A percentile compares a stretch with the other conserved stretches of the same genome.
Evolutionary conservation across 139 green algal genomes (phyloP).

Genomic region (Coelastrella sp.): DNA sequence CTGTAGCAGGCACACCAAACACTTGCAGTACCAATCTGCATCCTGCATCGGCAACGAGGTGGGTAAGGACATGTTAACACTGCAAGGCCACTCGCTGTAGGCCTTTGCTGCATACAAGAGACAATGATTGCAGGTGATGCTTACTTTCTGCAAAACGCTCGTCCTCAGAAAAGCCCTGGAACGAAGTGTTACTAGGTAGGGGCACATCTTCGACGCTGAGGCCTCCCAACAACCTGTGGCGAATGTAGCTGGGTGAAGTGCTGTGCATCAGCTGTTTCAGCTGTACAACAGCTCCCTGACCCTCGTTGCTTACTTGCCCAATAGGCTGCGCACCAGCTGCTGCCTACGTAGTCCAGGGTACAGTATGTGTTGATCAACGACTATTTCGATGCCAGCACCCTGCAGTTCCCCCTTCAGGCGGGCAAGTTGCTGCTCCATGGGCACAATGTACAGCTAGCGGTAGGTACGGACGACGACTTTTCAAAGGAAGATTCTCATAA

Average conservation of each 20-base stretch:
- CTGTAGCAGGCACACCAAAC: not conserved
- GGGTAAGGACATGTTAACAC: too few relatives aligned
- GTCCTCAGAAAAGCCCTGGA: conserved; percentile 3
- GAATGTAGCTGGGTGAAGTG: too few relatives aligned
- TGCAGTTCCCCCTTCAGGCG: not conserved
- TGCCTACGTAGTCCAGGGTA: conserved; percentile 10
- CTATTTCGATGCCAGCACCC: not conserved
- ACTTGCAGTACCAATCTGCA: conserved; percentile 14
- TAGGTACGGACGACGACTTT: too few relatives aligned
- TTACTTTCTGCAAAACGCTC: conserved; percentile 32
- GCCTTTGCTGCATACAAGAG: not conserved
- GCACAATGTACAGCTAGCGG: not conserved
- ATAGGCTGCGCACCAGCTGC: not conserved
- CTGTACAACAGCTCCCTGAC: too few relatives aligned
- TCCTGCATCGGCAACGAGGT: not conserved
- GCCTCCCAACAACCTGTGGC: not conserved
- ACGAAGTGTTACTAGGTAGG: not conserved
- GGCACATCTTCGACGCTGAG: not conserved
- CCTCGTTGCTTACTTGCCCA: not conserved
- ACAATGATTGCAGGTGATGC: not conserved
- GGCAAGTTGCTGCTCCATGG: conserved; percentile 13
- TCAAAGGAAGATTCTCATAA: too few relatives aligned
- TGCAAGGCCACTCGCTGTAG: too few relatives aligned
- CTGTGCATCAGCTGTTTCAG: too few relatives aligned
- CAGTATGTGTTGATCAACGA: conserved; percentile 6